Base-by-base conservation (phyloP, 768 basidiomycete genomes). In the Russula olivacea region DNA sequence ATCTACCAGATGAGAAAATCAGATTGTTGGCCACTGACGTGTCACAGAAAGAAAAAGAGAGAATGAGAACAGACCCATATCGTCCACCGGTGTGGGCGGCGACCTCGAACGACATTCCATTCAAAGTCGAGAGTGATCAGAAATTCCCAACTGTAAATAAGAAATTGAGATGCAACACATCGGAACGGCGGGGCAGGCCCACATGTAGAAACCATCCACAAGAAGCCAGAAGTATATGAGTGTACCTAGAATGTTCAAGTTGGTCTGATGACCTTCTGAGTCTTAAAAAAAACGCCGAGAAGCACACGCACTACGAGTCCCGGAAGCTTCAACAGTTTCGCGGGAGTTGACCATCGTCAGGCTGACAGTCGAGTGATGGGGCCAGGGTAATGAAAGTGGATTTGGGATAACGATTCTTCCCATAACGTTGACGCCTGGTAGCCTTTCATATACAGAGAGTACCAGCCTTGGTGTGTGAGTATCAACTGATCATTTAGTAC, bases 31-130 rank as follows among this genome's bases (percentile, higher is more conserved):
- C 6, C 5, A 7, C 12, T 8, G 23, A 17, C 11, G 11, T 15
- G 14, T 15, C 47, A 2, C 23, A 40, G 15, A 63, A 25, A 32
- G 8, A 3, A 14, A 17, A 9, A 50, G 15, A 4, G 19, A 7
- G 54, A 49, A 8, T 15, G 3, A 25, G 2, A 2, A 61, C 61
- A 2, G 10, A 61, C 61, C 61, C 55, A 61, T 61, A 61, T 61
- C 19, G 61, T 19, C 61, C 61, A 56, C 21, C 40, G 28, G 32
- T 56, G 43, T 4, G 48, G 55, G 11, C 55, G 61, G 17, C 12
- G 54, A 11, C 47, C 47, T 25, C 34, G 45, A 30, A 61, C 32
- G 25, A 55, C 14, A 17, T 32, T 15, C n/a, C 21, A 23, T 6
- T 38, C 34, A 6, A 23, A 54, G 4, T 36, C 34, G 23, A 54